phyloP scores from a whole-genome alignment of 2,329 filamentous ascomycete genomes.

The Diaporthe citrichinensis region DNA sequence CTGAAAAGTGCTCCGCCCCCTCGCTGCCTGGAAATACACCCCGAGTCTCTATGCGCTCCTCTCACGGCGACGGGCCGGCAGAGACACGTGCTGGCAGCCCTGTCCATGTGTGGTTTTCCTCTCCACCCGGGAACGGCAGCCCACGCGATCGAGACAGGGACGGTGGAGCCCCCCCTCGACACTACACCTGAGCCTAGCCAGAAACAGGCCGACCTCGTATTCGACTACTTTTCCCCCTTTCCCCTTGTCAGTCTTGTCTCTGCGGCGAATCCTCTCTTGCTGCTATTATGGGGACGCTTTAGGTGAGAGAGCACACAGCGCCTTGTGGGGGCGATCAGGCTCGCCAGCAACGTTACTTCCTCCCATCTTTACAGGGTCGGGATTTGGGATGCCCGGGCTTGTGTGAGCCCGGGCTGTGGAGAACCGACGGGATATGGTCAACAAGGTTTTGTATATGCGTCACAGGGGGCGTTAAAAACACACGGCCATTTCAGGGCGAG shows the following conservation, averaged over 20 bases:
- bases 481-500: neutral
- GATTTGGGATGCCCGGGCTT: neutral
- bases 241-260: neutral
- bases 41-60: neutral
- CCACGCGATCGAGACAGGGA: neutral
- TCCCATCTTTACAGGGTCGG: neutral
- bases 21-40: neutral
- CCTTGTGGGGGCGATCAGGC: neutral
- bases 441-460: conserved; percentile 5
- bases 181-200: conserved; percentile 14
- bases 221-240: neutral
- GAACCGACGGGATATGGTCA: neutral
- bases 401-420: neutral
- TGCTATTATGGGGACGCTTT: neutral
- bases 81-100: neutral
- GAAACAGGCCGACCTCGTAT: conserved; percentile 25
- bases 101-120: neutral
- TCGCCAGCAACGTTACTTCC: conserved; percentile 1
- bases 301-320: neutral
- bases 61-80: neutral
- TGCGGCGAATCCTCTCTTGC: neutral
- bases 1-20: neutral
- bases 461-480: neutral
- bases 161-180: neutral
- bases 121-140: neutral